These are phyloP conservation scores for Teratosphaeria epicoccoides DNA, from an alignment of 2,329 filamentous ascomycete genomes.

Conservation along the genomic window DNA sequence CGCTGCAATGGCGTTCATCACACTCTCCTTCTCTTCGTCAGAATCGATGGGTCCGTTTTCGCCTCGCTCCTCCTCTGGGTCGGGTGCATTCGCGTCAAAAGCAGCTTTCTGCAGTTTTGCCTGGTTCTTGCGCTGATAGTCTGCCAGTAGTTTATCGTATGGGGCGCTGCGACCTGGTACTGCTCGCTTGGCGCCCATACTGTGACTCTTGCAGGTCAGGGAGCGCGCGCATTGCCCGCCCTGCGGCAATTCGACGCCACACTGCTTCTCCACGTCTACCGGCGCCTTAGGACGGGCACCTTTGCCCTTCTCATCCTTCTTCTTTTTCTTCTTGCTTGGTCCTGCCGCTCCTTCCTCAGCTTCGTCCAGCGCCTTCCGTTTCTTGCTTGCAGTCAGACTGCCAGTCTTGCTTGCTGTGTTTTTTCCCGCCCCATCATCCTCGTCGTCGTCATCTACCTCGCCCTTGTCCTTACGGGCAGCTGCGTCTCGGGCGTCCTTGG, in stretches of 20 bases:
- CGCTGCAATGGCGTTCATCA: constrained; percentile 66
- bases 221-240: constrained; percentile 78
- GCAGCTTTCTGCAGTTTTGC: constrained; percentile 95
- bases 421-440: constrained; percentile 22
- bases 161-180: constrained; percentile 76
- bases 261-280: constrained; percentile 86
- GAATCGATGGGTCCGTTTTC: constrained; percentile 72
- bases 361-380: constrained; percentile 13
- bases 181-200: constrained; percentile 83
- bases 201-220: constrained; percentile 81
- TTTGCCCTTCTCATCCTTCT: constrained; percentile 45
- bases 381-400: constrained; percentile 11
- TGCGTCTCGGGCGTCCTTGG: constrained; percentile 46
- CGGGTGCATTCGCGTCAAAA: constrained; percentile 77
- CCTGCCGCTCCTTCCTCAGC: constrained; percentile 4
- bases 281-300: constrained; percentile 74
- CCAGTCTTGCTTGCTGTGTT: constrained; percentile 26
- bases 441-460: constrained; percentile 30
- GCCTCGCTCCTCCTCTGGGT: constrained; percentile 70
- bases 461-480: constrained; percentile 34
- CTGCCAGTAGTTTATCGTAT: constrained; percentile 71
- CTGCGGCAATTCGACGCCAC: constrained; percentile 73
- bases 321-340: constrained; percentile 44
- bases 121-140: constrained; percentile 84
- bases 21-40: constrained; percentile 82